Base-by-base conservation (phyloP, 1,284 basidiomycete species). In the Porodaedalea pini region DNA sequence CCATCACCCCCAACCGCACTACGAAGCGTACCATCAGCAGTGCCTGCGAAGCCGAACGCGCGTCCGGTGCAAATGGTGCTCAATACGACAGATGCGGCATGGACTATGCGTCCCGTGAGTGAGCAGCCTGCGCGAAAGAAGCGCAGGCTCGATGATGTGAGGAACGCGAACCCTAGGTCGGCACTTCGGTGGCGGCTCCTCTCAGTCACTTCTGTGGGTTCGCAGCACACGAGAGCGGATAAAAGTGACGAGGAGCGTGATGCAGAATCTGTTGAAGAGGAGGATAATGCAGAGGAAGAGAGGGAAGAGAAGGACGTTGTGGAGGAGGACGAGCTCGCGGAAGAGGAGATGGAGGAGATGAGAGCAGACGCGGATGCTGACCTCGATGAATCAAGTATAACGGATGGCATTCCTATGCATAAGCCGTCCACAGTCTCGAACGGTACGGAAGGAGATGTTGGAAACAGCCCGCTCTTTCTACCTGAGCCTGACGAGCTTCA, bases 131-230 rank as follows among this genome's bases (percentile, higher is more conserved):
- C 64, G 47, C 43, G 31, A 62, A 67, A 64, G 55, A 61, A 49
- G 61, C 64, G 62, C 45, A 65, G 66, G 57, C 62, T 60, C n/a
- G 65, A 61, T 54, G 59, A 58, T 31, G 66, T 63, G 21, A 56
- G 57, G 8, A 60, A 57, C 31, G 68, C 71, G 27, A 37, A 51
- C 21, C 27, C 52, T 15, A 70, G 69, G 39, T 64, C 68, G 50
- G 72, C 63, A 40, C 70, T 86, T 40, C 72, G 79, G 54, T 73
- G 70, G 47, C 73, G 69, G 44, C 66, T 89, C 54, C 74, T 71
- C 49, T 74, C 71, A 11, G 88, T 83, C 68, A 77, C 81, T n/a
- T 74, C 79, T 57, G 67, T 65, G 21, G 80, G 79, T n/a, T n/a
- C 50, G 3, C 36, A 79, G 71, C 57, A 71, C 71, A 39, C 66